Evolutionary conservation across 2,329 filamentous ascomycete species (phyloP).

Genomic region (Diplodia seriata): DNA sequence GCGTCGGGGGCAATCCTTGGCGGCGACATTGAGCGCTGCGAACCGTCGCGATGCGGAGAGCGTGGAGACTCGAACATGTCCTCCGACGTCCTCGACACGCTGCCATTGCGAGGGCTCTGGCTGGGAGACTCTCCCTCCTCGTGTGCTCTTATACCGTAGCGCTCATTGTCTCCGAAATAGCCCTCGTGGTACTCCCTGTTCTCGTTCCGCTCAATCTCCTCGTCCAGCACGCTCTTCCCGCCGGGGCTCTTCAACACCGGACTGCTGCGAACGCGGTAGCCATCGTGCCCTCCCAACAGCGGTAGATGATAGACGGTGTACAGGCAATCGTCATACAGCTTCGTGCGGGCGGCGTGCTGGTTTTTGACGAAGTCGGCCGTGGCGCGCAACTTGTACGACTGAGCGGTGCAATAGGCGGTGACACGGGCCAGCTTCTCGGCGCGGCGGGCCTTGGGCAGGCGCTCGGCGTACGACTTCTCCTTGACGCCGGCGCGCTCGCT

Average conservation of each 20-base stretch:
- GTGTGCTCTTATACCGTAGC: constrained; percentile 55
- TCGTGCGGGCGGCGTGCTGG: constrained; percentile 88
- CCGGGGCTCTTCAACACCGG: constrained; percentile 92
- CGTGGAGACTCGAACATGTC: constrained; percentile 17
- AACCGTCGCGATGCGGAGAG: constrained; percentile 28
- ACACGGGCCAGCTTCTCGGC: constrained; percentile 87
- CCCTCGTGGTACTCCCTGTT: constrained; percentile 87
- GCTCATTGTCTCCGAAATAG: constrained; percentile 78
- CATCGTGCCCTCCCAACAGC: constrained; percentile 81
- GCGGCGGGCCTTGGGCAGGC: constrained; percentile 84
- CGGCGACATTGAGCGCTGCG: constrained; percentile 40
- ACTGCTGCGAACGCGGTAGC: constrained; percentile 86
- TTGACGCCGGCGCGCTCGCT: constrained; percentile 68
- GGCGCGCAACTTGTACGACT: constrained; percentile 86
- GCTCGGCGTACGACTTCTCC: constrained; percentile 92
- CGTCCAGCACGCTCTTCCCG: constrained; percentile 88
- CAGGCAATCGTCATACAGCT: constrained; percentile 96
- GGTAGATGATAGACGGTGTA: constrained; percentile 96
- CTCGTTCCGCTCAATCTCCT: constrained; percentile 96
- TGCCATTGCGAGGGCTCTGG: constrained; percentile 35
- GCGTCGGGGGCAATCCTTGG: constrained; percentile 70
- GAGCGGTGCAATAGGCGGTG: constrained; percentile 95
- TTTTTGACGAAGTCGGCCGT: constrained; percentile 89
- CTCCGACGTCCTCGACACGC: constrained; percentile 35
- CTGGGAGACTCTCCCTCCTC: constrained; percentile 42